These are phyloP conservation scores for Choiromyces venosus DNA, from an alignment of 495 filamentous ascomycete genomes.

Conservation along the genomic window DNA sequence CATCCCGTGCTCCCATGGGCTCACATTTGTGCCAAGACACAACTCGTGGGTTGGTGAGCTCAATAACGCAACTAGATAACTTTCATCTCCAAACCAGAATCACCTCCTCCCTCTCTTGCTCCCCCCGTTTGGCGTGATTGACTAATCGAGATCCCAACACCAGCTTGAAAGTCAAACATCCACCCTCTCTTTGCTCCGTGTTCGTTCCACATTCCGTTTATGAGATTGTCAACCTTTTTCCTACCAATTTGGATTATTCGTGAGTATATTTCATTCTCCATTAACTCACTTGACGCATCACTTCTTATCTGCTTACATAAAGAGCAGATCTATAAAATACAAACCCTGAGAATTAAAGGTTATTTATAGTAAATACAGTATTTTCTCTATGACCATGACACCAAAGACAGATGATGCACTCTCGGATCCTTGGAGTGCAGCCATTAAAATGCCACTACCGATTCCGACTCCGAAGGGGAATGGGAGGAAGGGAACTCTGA, in stretches of 20 bases:
- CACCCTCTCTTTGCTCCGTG: neutral
- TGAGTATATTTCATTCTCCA: neutral
- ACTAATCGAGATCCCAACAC: neutral
- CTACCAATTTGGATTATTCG: neutral
- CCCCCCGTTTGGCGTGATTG: neutral
- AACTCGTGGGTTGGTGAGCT: neutral
- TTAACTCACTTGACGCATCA: neutral
- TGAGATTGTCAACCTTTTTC: neutral
- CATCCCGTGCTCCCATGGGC: neutral
- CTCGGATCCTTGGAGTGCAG: constrained; percentile 17
- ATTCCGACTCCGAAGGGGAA: constrained; percentile 32
- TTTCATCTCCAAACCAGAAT: constrained; percentile 1
- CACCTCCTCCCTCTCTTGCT: neutral
- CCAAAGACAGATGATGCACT: neutral
- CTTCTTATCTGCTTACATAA: neutral
- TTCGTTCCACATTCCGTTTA: neutral
- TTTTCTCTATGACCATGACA: neutral
- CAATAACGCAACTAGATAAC: neutral
- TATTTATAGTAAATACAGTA: neutral
- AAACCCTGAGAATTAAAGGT: neutral
- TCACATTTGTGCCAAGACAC: neutral
- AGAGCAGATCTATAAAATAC: neutral
- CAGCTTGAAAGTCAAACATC: neutral
- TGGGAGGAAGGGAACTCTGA: constrained; percentile 30
- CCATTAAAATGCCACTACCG: constrained; percentile 19